phyloP scores from a whole-genome alignment of 2,329 filamentous ascomycete species.

The Arthroderma sp. region DNA sequence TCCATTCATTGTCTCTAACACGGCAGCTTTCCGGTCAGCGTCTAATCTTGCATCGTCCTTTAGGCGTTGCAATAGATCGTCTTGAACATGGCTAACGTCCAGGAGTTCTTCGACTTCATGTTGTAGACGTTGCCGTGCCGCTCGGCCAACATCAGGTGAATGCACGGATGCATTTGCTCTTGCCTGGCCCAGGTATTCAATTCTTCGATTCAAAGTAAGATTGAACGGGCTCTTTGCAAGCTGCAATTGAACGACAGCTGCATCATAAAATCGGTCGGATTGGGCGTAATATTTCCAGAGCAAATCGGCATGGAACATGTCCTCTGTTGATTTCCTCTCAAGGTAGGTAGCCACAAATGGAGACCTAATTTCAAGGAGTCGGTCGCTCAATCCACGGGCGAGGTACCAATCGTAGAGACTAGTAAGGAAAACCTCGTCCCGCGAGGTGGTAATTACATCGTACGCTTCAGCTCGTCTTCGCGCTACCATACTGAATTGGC shows the following conservation, averaged over 20 bases:
- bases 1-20: conserved; percentile 61
- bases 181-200: conserved; percentile 79
- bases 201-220: conserved; percentile 70
- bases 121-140: conserved; percentile 71
- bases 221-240: conserved; percentile 73
- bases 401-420: conserved; percentile 99
- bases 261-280: conserved; percentile 69
- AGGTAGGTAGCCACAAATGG: conserved; percentile 79
- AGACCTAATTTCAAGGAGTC: conserved; percentile 72
- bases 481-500: conserved; percentile 60
- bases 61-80: conserved; percentile 73
- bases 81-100: conserved; percentile 88
- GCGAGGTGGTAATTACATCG: conserved; percentile 72
- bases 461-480: conserved; percentile 82
- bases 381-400: conserved; percentile 67
- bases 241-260: conserved; percentile 71
- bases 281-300: conserved; percentile 88
- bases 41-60: conserved; percentile 59
- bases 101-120: conserved; percentile 76
- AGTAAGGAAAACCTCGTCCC: conserved; percentile 89
- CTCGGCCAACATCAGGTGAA: conserved; percentile 62
- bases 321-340: conserved; percentile 57
- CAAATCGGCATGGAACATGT: conserved; percentile 71
- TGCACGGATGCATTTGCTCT: conserved; percentile 84
- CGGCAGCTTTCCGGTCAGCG: conserved; percentile 49